phyloP scores from a whole-genome alignment of 495 filamentous ascomycete genomes.

The Pyrenopolyporus hunteri region DNA sequence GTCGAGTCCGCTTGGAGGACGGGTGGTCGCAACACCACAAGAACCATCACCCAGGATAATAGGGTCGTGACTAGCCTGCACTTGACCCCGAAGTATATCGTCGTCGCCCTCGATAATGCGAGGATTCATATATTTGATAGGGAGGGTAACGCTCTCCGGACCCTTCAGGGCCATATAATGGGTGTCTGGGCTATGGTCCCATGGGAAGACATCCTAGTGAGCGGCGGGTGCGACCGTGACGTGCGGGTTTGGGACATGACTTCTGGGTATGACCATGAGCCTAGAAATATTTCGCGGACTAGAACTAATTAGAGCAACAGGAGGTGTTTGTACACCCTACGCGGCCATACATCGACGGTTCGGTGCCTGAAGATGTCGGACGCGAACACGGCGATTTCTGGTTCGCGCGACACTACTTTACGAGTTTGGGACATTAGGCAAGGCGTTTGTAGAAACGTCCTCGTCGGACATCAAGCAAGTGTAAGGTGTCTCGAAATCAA shows the following conservation, averaged over 20 bases:
- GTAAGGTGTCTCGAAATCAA: constrained; percentile 95
- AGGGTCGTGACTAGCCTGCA: constrained; percentile 96
- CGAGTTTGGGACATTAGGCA: constrained; percentile 92
- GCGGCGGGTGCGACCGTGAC: constrained; percentile 95
- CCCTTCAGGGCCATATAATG: constrained; percentile 95
- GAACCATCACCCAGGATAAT: constrained; percentile 91
- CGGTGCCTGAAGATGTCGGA: constrained; percentile 98
- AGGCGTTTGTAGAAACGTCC: constrained; percentile 86
- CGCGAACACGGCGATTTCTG: constrained; percentile 89
- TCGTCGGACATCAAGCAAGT: constrained; percentile 95
- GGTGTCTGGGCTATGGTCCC: constrained; percentile 99
- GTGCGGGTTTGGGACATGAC: constrained; percentile 97
- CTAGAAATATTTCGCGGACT: neutral
- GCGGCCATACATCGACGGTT: constrained; percentile 95
- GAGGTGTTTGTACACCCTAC: constrained; percentile 77
- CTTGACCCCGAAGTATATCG: constrained; percentile 92
- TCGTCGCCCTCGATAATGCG: constrained; percentile 96
- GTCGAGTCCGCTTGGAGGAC: constrained; percentile 97
- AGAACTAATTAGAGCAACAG: constrained; percentile 45
- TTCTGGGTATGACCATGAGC: constrained; percentile 72
- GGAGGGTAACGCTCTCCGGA: constrained; percentile 84
- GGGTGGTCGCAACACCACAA: constrained; percentile 76
- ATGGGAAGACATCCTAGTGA: constrained; percentile 94
- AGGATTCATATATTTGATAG: constrained; percentile 98
- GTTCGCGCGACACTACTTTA: constrained; percentile 91